Percentiles rank a stretch among this genome's conserved stretches.
These are phyloP conservation scores for Psilocybe azurescens DNA, from an alignment of 768 basidiomycete genomes.

Conservation along the genomic window DNA sequence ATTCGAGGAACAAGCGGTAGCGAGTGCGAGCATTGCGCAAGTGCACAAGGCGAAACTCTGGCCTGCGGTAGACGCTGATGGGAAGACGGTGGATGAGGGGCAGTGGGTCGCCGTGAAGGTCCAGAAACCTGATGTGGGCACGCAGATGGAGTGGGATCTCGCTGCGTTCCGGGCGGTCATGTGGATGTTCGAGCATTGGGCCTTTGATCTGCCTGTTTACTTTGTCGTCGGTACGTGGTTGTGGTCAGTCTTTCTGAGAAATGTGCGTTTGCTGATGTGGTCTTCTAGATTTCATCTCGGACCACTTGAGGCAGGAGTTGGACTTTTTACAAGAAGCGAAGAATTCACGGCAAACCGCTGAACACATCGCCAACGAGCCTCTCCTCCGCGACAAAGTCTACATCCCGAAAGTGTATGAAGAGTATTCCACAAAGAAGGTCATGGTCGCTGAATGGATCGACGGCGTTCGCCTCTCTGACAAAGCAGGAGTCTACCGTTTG, in stretches of 20 bases:
- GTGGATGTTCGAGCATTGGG: slow-evolving; percentile 79
- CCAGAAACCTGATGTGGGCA: slow-evolving; percentile 88
- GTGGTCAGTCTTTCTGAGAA: background rate
- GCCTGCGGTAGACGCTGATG: slow-evolving; percentile 38
- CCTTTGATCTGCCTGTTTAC: slow-evolving; percentile 87
- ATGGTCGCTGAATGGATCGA: slow-evolving; percentile 89
- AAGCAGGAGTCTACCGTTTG: slow-evolving; percentile 55
- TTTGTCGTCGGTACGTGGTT: slow-evolving; percentile 69
- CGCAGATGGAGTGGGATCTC: slow-evolving; percentile 87
- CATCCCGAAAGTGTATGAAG: slow-evolving; percentile 77
- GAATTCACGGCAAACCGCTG: slow-evolving; percentile 75
- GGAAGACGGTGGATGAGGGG: slow-evolving; percentile 40
- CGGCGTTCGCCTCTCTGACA: slow-evolving; percentile 74
- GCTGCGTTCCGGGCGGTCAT: slow-evolving; percentile 72
- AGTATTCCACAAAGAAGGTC: slow-evolving; percentile 76
- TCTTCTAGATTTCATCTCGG: slow-evolving; percentile 71
- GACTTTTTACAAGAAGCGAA: slow-evolving; percentile 82
- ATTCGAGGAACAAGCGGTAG: slow-evolving; percentile 79
- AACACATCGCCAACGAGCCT: slow-evolving; percentile 73
- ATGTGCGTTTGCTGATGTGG: background rate
- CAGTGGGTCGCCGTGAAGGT: slow-evolving; percentile 92
- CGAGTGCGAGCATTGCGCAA: slow-evolving; percentile 92
- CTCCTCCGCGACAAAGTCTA: slow-evolving; percentile 72
- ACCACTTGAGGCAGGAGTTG: slow-evolving; percentile 83
- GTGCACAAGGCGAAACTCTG: slow-evolving; percentile 79